Evolutionary conservation across 1,139 yeast genomes (phyloP), one percentile per base, ranked within the genome.

Genomic region (Taphrina betulina): DNA sequence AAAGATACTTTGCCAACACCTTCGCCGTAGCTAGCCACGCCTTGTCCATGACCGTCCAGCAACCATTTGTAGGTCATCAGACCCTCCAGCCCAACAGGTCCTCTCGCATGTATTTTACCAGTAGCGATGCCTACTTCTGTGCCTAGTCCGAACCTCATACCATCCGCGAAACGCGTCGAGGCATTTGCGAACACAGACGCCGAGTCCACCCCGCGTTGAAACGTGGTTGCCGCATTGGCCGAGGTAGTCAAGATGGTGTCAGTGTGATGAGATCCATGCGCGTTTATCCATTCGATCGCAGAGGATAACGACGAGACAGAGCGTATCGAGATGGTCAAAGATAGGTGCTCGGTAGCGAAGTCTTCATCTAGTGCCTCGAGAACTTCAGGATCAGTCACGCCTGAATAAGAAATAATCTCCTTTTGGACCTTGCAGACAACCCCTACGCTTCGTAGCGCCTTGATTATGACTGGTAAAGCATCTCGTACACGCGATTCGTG

Each of bases 101-200:
- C 99, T 65, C 98, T 79, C 12, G 98, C 96, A 68, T 94, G 98
- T 63, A 94, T 88, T 69, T 92, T 92, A 68, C 90, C 89, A 45
- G 98, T 94, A 59, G 95, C 85, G 60, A 94, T 90, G 37, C 99
- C 99, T 26, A 94, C 98, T 70, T 94, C 99, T 5, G 98, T 85
- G 54, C 99, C 99, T 68, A 94, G 92, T 0, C 99, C 99, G 67
- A 89, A 94, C 68, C 98, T 80, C 75, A 88, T 92, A 1, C 99
- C 99, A 71, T 94, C 99, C 7, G 98, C 97, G 72, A 94, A 94
- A 67, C 99, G 78, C 1, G 97, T 88, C 7, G 95, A 85, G 53
- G 95, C 90, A 68, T 94, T 94, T 96, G 97, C 90, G 73, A 88
- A 94, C n/a, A 92, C 95, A 57, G 97, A 96, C 2, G 97, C 86